Conservation (phyloP, 306 rosid genomes). For the Macrotyloma uniflorum region DNA sequence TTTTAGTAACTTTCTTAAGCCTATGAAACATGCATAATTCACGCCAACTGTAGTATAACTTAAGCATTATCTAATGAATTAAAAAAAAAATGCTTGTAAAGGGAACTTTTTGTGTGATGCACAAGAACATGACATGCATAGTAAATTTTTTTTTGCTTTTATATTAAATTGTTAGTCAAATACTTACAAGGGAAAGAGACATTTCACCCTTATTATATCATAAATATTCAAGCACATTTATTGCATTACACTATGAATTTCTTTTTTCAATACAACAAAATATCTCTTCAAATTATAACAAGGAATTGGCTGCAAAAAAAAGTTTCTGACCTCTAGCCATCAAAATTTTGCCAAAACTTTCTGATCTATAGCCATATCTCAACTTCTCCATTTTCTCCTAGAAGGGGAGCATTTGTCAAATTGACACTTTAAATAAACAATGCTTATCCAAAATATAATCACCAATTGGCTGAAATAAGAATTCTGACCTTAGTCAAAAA, state of each 20-base stretch:
- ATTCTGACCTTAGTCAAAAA: constrained; percentile 10
- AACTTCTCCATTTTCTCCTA: constrained; percentile 18
- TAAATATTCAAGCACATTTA: constrained; percentile 3
- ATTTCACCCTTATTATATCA: neutral
- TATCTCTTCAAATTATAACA: constrained; percentile 24
- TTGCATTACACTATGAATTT: constrained; percentile 11
- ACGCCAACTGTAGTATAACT: neutral
- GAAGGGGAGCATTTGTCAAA: constrained; percentile 12
- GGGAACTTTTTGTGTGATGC: neutral
- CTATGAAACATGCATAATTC: neutral
- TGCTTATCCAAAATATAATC: constrained; percentile 32
- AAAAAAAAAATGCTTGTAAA: neutral
- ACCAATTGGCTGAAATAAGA: constrained; percentile 29
- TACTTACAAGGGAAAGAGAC: neutral
- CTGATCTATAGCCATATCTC: constrained; percentile 27
- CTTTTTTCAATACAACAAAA: neutral
- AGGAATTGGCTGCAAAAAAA: constrained; percentile 13
- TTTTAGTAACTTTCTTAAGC: neutral
- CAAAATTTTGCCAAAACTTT: neutral
- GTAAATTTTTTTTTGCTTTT: neutral
- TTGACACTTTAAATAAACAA: constrained; percentile 31
- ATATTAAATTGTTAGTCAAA: neutral
- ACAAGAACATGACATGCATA: neutral
- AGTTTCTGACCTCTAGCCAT: neutral
- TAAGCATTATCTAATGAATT: neutral